Evolutionary conservation across 352 stramenopile species (phyloP).

Genomic region (Phytopythium aichiense): DNA sequence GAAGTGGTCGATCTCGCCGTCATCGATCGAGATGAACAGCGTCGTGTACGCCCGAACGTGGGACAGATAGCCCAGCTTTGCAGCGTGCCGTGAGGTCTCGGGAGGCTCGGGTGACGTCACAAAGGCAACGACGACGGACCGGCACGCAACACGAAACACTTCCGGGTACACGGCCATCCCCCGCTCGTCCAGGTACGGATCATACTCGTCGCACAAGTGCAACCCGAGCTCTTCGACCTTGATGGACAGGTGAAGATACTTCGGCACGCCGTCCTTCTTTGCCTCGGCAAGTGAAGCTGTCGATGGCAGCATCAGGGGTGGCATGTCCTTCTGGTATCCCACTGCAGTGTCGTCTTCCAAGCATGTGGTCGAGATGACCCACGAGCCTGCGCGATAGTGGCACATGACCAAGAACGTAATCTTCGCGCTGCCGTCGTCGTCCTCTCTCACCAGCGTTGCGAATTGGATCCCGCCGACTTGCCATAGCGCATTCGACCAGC

Average conservation of each 20-base stretch:
- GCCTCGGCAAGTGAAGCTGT: constrained; percentile 10
- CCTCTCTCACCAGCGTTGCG: constrained; percentile 37
- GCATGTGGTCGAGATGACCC: constrained; percentile 60
- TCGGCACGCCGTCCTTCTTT: constrained; percentile 10
- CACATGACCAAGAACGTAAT: constrained; percentile 69
- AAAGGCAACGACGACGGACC: constrained; percentile 39
- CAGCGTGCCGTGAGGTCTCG: constrained; percentile 36
- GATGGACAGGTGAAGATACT: constrained; percentile 33
- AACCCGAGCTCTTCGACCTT: constrained; percentile 38
- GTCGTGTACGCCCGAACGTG: constrained; percentile 63
- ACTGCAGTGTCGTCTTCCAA: constrained; percentile 46
- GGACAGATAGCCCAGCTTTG: constrained; percentile 57
- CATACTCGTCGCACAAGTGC: constrained; percentile 66
- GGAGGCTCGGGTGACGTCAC: constrained; percentile 43
- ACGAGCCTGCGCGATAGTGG: constrained; percentile 63
- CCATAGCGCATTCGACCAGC: constrained; percentile 81
- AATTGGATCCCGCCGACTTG: constrained; percentile 84
- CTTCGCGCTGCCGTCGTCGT: constrained; percentile 5
- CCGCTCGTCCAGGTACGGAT: constrained; percentile 25
- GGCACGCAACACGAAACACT: constrained; percentile 39
- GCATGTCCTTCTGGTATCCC: constrained; percentile 9
- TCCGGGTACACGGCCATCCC: constrained; percentile 53
- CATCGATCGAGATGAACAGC: constrained; percentile 39
- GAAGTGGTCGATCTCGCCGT: constrained; percentile 68
- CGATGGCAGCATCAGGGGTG: constrained; percentile 13